These are phyloP conservation scores for Zasmidium angulare DNA, from an alignment of 2,329 filamentous ascomycete genomes.

Conservation along the genomic window DNA sequence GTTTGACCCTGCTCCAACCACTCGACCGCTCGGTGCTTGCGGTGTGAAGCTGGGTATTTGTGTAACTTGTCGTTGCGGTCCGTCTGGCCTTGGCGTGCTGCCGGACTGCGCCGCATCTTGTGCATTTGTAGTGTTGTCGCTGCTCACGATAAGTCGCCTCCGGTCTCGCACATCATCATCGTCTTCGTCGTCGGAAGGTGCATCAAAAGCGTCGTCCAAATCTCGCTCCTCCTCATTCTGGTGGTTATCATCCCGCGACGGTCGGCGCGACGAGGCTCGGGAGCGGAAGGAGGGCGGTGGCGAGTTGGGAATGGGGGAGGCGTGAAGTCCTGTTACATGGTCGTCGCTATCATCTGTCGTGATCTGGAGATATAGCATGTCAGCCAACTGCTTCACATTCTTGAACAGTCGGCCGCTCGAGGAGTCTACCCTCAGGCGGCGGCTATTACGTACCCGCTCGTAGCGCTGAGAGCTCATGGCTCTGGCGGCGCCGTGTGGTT, in stretches of 20 bases:
- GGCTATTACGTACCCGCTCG: slow-evolving; percentile 44
- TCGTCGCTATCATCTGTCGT: slow-evolving; percentile 46
- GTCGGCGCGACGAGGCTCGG: slow-evolving; percentile 67
- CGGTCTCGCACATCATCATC: slow-evolving; percentile 74
- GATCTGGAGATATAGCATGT: slow-evolving; percentile 25
- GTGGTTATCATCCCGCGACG: slow-evolving; percentile 53
- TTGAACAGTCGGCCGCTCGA: slow-evolving; percentile 4
- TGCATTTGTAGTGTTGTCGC: slow-evolving; percentile 17
- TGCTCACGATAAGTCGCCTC: slow-evolving; percentile 67
- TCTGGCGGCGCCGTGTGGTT: slow-evolving; percentile 11
- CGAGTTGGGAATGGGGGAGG: slow-evolving; percentile 46
- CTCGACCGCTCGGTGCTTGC: slow-evolving; percentile 44
- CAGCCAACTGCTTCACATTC: slow-evolving; percentile 11
- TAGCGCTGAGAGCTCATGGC: slow-evolving; percentile 51
- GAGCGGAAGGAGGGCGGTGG: slow-evolving; percentile 83
- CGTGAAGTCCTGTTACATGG: slow-evolving; percentile 31
- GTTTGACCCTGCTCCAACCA: slow-evolving; percentile 68
- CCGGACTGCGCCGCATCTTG: slow-evolving; percentile 10
- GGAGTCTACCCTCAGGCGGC: neutral
- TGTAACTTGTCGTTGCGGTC: slow-evolving; percentile 51
- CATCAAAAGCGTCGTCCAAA: slow-evolving; percentile 89
- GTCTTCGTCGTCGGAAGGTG: slow-evolving; percentile 62
- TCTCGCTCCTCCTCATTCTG: slow-evolving; percentile 67
- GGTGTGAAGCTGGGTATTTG: slow-evolving; percentile 54
- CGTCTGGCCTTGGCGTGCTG: slow-evolving; percentile 31